Percentiles rank a stretch among this genome's conserved stretches.
phyloP scores from a whole-genome alignment of 1,284 basidiomycete species.

The Papiliotrema nemorosa region DNA sequence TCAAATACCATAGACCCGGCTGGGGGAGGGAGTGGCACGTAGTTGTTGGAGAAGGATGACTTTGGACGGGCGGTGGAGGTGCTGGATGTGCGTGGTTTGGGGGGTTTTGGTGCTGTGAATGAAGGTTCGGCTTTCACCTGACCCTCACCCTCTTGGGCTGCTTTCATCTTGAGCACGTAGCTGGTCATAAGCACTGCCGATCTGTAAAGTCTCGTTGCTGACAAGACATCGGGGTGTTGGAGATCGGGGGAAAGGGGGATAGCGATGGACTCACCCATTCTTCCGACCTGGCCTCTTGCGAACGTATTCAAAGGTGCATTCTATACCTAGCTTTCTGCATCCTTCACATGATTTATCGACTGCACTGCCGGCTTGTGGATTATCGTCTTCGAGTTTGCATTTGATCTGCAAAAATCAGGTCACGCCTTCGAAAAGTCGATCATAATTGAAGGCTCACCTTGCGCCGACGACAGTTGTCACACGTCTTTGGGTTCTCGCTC shows the following conservation, averaged over 20 bases:
- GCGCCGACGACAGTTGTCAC: slow-evolving; percentile 42
- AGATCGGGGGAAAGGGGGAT: too few relatives aligned
- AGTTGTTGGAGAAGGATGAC: not conserved
- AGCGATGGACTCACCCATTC: slow-evolving; percentile 38
- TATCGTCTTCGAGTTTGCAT: slow-evolving; percentile 22
- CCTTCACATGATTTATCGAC: slow-evolving; percentile 30
- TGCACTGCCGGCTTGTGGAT: slow-evolving; percentile 9
- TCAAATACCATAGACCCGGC: too few relatives aligned
- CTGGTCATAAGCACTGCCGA: not conserved
- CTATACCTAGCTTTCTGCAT: slow-evolving; percentile 37
- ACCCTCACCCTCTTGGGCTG: not conserved
- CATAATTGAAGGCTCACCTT: slow-evolving; percentile 25
- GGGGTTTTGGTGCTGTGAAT: not conserved
- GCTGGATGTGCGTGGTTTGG: not conserved
- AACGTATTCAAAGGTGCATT: slow-evolving; percentile 43
- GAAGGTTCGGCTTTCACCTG: not conserved
- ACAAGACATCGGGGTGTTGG: too few relatives aligned
- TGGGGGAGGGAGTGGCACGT: not conserved
- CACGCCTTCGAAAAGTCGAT: not conserved
- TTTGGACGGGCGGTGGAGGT: not conserved
- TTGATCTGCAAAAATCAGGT: slow-evolving; percentile 26
- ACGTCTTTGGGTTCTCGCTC: slow-evolving; percentile 18
- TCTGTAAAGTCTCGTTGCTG: not conserved
- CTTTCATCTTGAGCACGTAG: not conserved
- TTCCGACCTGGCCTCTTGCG: slow-evolving; percentile 47